Base-by-base conservation (phyloP, 805 yeast genomes). In the Yamadazyma philogaea region DNA sequence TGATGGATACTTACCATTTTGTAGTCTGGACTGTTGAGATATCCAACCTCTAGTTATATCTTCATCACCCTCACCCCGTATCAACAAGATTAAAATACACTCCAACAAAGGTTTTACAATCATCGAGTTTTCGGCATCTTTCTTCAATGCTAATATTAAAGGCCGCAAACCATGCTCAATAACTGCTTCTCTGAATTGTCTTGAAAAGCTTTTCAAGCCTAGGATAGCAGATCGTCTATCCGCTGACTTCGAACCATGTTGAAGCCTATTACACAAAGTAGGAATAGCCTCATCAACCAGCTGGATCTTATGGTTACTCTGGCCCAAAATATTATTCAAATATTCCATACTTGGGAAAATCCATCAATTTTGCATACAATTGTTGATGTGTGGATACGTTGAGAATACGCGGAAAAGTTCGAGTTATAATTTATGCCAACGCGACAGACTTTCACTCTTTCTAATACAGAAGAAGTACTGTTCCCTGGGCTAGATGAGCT, bases 161-260 rank as follows among this genome's bases (percentile, higher is more conserved):
- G 89, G 86, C 43, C 88, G 72, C 26, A 90, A 68, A 2, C 95
- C 97, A 46, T 83, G 79, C 27, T 95, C 95, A 35, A 90, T 87
- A 1, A 93, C 97, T 2, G 83, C 72, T 61, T 93, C 99, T 47
- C 99, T 70, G 59, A 84, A 88, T 53, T 88, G 87, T 43, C 97
- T 74, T 46, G 95, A 80, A 59, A 88, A 89, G 32, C 95, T 86
- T 57, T 91, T 90, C 48, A 93, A 69, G 0, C 95, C 91, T 28
- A 91, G 71, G 3, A 91, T 86, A 0, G 98, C 98, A 1, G 96
- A 91, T 41, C 96, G 70, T 48, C 97, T 73, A 63, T 93, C 99
- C 21, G 85, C 80, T 2, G 93, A 73, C 48, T 86, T 63, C 0
- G 84, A 83, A 3, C 97, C 82, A 64, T 93, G 88, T 34, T 81